phyloP scores from a whole-genome alignment of 441 rosid genomes.

The Gossypium schwendimanii region DNA sequence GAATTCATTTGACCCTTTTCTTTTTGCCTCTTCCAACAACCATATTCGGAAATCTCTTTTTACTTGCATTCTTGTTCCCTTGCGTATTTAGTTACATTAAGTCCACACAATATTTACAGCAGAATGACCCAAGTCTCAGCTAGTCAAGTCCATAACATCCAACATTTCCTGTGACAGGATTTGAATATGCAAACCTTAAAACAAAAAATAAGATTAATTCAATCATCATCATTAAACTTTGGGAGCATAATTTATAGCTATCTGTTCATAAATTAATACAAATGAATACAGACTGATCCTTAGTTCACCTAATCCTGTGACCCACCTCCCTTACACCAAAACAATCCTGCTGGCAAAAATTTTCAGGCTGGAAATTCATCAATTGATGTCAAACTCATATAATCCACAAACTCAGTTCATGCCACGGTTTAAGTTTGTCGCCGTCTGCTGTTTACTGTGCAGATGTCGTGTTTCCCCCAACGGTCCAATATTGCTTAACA shows the following conservation, averaged over 20 bases:
- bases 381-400: background rate
- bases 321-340: background rate
- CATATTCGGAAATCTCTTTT: background rate
- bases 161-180: background rate
- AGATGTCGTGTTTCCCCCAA: conserved; percentile 55
- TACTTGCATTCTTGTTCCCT: background rate
- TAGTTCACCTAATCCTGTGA: background rate
- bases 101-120: background rate
- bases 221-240: background rate
- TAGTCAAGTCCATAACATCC: background rate
- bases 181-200: background rate
- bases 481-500: conserved; percentile 71
- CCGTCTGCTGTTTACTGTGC: conserved; percentile 26
- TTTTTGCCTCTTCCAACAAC: too few species aligned
- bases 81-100: background rate
- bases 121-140: background rate
- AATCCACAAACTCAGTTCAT: conserved; percentile 2
- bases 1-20: background rate
- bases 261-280: conserved; percentile 9
- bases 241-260: background rate
- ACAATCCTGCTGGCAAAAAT: background rate
- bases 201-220: background rate
- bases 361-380: conserved; percentile 7
- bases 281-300: background rate
- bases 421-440: background rate